Percentiles rank a stretch among this genome's conserved stretches.
Conservation (phyloP, 2,329 filamentous ascomycete genomes). For the Penicillium crustosum region DNA sequence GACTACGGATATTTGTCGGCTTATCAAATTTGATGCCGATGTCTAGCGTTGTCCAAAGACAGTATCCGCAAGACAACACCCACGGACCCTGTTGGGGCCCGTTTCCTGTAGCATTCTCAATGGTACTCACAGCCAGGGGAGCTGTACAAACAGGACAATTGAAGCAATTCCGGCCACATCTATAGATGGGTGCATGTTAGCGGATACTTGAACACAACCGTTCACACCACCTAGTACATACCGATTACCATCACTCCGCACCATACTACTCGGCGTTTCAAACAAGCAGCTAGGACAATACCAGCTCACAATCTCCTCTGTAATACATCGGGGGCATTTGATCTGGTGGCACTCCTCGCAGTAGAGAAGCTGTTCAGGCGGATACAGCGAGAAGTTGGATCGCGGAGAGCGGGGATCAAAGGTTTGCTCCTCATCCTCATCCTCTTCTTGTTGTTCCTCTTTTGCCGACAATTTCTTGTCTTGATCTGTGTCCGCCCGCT, state of each 20-base stretch:
- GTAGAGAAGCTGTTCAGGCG: conserved; percentile 89
- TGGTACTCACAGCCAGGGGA: conserved; percentile 70
- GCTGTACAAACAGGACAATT: conserved; percentile 88
- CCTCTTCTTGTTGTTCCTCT: conserved; percentile 38
- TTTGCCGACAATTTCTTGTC: conserved; percentile 10
- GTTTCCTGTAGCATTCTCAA: conserved; percentile 57
- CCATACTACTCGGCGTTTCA: conserved; percentile 88
- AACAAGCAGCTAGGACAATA: conserved; percentile 96
- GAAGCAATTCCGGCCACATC: conserved; percentile 92
- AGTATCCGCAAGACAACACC: conserved; percentile 83
- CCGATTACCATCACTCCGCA: conserved; percentile 92
- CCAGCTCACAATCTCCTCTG: conserved; percentile 91
- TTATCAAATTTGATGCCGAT: conserved; percentile 89
- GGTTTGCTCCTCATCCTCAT: conserved; percentile 71
- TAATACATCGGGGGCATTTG: conserved; percentile 85
- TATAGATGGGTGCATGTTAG: conserved; percentile 40
- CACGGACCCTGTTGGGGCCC: conserved; percentile 60
- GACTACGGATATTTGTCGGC: conserved; percentile 78
- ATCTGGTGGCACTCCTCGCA: conserved; percentile 98
- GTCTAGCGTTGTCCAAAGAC: conserved; percentile 87
- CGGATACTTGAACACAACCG: background rate
- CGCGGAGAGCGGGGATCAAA: conserved; percentile 84
- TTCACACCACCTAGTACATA: conserved; percentile 45
- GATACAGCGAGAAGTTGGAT: conserved; percentile 88
- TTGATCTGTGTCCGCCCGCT: conserved; percentile 13